Conservation (phyloP, 2,329 filamentous ascomycete species). For the Epichloe elymi region DNA sequence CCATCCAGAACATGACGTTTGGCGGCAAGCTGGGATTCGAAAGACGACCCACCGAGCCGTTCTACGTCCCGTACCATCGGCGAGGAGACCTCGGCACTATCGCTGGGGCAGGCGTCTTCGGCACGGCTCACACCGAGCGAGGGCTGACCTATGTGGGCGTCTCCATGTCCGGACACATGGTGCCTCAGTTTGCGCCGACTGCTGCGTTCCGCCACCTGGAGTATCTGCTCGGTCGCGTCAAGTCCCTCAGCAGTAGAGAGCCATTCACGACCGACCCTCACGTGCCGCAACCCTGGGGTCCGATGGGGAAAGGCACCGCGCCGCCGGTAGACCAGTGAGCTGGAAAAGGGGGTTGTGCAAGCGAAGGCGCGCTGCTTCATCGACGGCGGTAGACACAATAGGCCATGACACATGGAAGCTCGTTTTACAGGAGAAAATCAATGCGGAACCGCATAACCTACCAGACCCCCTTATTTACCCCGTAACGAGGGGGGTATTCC, state of each 20-base stretch:
- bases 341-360: too few relatives aligned
- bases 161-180: slow-evolving; percentile 51
- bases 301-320: not conserved
- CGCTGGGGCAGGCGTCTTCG: slow-evolving; percentile 49
- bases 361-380: too few relatives aligned
- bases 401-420: too few relatives aligned
- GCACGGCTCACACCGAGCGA: slow-evolving; percentile 57
- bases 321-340: not conserved
- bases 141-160: slow-evolving; percentile 59
- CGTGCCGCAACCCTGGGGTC: not conserved
- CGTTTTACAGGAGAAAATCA: too few relatives aligned
- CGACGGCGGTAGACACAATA: too few relatives aligned
- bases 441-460: too few relatives aligned
- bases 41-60: slow-evolving; percentile 40
- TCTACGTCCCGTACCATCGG: slow-evolving; percentile 46
- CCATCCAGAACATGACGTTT: slow-evolving; percentile 74
- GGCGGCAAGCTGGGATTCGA: slow-evolving; percentile 58
- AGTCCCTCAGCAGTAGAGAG: slow-evolving; percentile 26
- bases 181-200: slow-evolving; percentile 53
- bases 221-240: slow-evolving; percentile 58
- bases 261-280: not conserved
- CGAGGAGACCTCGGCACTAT: slow-evolving; percentile 20
- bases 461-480: too few relatives aligned
- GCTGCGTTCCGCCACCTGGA: slow-evolving; percentile 60
- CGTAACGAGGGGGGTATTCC: too few relatives aligned